Conservation (phyloP, 2,329 filamentous ascomycete species). For the Aspergillus fructus region DNA sequence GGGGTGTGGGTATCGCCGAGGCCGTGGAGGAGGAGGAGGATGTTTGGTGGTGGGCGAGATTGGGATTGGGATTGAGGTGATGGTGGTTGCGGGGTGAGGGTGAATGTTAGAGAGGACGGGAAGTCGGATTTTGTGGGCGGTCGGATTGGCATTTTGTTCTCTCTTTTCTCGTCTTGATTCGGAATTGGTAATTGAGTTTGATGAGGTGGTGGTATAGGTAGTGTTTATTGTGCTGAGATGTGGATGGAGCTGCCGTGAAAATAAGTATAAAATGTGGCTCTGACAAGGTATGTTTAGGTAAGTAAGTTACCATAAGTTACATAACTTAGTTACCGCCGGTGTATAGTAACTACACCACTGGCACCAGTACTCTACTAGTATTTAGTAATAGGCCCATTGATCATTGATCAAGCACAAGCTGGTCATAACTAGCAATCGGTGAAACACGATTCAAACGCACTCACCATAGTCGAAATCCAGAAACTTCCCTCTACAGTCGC, state of each 20-base stretch:
- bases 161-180: not conserved
- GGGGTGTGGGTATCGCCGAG: conserved; percentile 72
- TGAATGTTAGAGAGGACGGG: conserved; percentile 42
- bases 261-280: not conserved
- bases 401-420: no score
- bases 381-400: no score
- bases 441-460: no score
- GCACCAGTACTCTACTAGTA: no score
- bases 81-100: conserved; percentile 35
- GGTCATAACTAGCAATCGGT: no score
- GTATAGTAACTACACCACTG: not conserved
- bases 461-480: no score
- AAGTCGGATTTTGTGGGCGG: conserved; percentile 48
- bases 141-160: conserved; percentile 32
- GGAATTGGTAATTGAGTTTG: not conserved
- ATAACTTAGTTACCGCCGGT: not conserved
- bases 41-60: conserved; percentile 63
- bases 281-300: not conserved
- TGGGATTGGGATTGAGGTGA: conserved; percentile 31
- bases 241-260: not conserved
- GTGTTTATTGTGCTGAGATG: not conserved
- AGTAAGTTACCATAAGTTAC: not conserved
- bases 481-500: no score
- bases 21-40: conserved; percentile 81
- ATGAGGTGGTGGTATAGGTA: not conserved